Conservation (phyloP, 2,329 filamentous ascomycete genomes). For the Dichotomopilus funicola region DNA sequence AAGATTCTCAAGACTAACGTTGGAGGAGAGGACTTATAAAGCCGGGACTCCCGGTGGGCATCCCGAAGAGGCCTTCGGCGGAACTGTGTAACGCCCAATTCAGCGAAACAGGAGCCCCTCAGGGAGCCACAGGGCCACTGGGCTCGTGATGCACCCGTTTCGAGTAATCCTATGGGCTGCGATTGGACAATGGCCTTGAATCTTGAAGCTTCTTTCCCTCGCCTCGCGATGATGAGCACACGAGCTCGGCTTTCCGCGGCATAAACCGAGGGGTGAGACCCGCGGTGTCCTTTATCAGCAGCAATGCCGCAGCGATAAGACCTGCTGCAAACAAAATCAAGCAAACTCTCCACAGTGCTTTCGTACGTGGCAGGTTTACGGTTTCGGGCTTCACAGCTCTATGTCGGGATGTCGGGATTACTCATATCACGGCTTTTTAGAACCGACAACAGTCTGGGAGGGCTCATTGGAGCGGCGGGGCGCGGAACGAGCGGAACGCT, state of each 20-base stretch:
- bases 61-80: not conserved
- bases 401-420: not conserved
- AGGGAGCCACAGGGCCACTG: not conserved
- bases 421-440: not conserved
- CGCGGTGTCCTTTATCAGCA: slow-evolving; percentile 13
- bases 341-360: no score
- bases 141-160: not conserved
- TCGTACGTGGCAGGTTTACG: not conserved
- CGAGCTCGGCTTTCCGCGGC: slow-evolving; percentile 23
- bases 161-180: not conserved
- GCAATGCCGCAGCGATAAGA: no score
- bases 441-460: not conserved
- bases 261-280: slow-evolving; percentile 1
- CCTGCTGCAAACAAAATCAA: no score
- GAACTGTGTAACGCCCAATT: not conserved
- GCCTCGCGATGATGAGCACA: not conserved
- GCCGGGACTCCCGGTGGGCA: no score
- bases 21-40: no score
- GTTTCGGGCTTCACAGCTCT: slow-evolving; percentile 10
- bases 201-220: slow-evolving; percentile 6
- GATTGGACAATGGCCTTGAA: slow-evolving; percentile 5
- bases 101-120: not conserved
- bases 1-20: no score
- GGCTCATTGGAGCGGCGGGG: not conserved
- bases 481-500: slow-evolving; percentile 14